phyloP scores from a whole-genome alignment of 1,284 basidiomycete species.

The Papiliotrema flavescens region DNA sequence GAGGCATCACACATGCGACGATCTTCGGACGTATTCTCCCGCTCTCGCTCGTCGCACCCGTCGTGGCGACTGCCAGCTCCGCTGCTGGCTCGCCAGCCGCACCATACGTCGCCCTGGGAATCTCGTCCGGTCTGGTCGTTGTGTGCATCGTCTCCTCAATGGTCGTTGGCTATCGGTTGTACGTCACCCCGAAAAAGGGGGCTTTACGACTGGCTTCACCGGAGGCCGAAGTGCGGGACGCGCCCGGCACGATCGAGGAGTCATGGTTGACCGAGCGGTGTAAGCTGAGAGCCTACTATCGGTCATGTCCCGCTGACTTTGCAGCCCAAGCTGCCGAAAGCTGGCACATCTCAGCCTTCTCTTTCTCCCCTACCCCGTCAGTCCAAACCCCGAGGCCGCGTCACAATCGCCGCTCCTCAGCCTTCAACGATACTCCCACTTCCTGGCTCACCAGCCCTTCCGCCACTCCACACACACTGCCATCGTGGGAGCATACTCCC shows the following conservation, averaged over 20 bases:
- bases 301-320: neutral
- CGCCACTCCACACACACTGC: constrained; percentile 21
- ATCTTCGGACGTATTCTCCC: constrained; percentile 26
- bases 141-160: constrained; percentile 10
- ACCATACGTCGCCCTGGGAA: neutral
- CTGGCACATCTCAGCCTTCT: constrained; percentile 22
- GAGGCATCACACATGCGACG: constrained; percentile 28
- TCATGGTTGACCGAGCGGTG: constrained; percentile 30
- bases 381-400: constrained; percentile 3
- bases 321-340: constrained; percentile 11
- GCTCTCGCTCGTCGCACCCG: neutral
- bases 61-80: neutral
- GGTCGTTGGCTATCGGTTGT: neutral
- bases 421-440: constrained; percentile 10
- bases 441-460: constrained; percentile 34
- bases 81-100: neutral
- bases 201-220: neutral
- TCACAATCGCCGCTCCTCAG: neutral
- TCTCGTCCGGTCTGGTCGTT: constrained; percentile 10
- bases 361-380: constrained; percentile 15
- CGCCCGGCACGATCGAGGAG: neutral
- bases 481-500: constrained; percentile 23
- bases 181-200: neutral
- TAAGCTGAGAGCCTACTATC: constrained; percentile 9
- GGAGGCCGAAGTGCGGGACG: constrained; percentile 6